Percentiles rank a stretch among this genome's conserved stretches.
Conservation (phyloP, 140 eudicot species). For the Senecio squalidus region DNA sequence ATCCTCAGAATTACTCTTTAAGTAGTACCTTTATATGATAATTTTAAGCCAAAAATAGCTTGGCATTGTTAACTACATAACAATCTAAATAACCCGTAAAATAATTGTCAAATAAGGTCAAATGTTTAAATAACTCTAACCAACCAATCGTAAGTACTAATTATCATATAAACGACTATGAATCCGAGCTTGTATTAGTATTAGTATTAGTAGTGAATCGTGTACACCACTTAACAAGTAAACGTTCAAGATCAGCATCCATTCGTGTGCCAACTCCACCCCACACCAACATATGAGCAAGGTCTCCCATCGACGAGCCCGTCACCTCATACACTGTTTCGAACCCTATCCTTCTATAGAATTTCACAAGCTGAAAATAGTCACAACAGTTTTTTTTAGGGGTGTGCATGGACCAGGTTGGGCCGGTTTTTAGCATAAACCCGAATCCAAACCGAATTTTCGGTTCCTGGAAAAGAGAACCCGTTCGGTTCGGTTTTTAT, state of each 20-base stretch:
- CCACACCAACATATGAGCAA: conserved; percentile 66
- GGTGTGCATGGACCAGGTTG: no score
- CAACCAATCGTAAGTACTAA: not conserved
- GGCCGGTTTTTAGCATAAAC: no score
- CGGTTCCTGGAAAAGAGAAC: no score
- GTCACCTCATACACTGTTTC: conserved; percentile 65
- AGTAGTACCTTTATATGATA: no score
- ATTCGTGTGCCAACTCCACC: conserved; percentile 86
- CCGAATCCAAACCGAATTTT: no score
- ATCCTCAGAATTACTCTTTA: no score
- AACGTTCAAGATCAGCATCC: conserved; percentile 64
- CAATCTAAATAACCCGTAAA: no score
- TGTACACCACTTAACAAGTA: conserved; percentile 73
- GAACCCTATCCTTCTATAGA: conserved; percentile 76
- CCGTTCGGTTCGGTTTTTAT: no score
- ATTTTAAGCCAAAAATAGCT: no score
- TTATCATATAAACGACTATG: not conserved
- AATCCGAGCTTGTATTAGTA: conserved; percentile 1
- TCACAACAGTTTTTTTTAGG: not conserved
- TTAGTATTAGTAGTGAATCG: conserved; percentile 30
- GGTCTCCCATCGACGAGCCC: conserved; percentile 57
- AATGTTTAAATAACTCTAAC: not conserved
- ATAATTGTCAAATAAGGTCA: not conserved
- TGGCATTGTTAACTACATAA: no score
- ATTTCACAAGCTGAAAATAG: conserved; percentile 61